Conservation (phyloP, 331 rosid genomes). For the Telfairia occidentalis region DNA sequence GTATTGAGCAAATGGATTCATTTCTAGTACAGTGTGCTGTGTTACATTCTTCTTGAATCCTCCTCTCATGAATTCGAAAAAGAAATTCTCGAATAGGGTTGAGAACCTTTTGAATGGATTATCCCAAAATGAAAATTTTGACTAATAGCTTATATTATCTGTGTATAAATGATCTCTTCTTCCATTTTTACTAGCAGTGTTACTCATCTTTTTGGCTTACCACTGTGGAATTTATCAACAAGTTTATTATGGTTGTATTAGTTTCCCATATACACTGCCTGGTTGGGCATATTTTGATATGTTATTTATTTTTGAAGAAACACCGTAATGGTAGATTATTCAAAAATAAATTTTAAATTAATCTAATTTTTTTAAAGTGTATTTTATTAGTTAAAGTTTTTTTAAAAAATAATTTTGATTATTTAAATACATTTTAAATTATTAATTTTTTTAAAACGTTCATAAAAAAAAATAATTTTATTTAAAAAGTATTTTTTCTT, state of each 20-base stretch:
- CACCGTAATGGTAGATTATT: too few species aligned
- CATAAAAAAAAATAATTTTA: too few species aligned
- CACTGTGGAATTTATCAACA: background rate
- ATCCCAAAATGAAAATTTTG: background rate
- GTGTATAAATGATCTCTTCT: background rate
- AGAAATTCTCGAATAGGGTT: background rate
- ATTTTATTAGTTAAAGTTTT: too few species aligned
- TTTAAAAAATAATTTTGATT: too few species aligned
- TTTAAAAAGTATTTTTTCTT: too few species aligned
- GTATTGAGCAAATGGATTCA: slow-evolving; percentile 16
- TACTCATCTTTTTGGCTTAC: background rate
- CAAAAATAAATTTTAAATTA: too few species aligned
- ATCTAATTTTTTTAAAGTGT: too few species aligned
- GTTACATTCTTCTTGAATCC: background rate
- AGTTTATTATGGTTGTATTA: background rate
- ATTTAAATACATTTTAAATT: too few species aligned
- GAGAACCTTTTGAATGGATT: background rate
- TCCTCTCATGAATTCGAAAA: background rate
- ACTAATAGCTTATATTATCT: background rate
- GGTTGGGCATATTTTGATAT: too few species aligned
- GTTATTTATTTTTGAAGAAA: too few species aligned
- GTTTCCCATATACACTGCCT: too few species aligned
- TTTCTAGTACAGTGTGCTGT: background rate
- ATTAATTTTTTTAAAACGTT: too few species aligned
- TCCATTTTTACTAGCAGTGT: background rate